A percentile compares a stretch with the other conserved stretches of the same genome.
Evolutionary conservation across 78 protist species (phyloP).

Genomic region (Reticulomyxa filosa): DNA sequence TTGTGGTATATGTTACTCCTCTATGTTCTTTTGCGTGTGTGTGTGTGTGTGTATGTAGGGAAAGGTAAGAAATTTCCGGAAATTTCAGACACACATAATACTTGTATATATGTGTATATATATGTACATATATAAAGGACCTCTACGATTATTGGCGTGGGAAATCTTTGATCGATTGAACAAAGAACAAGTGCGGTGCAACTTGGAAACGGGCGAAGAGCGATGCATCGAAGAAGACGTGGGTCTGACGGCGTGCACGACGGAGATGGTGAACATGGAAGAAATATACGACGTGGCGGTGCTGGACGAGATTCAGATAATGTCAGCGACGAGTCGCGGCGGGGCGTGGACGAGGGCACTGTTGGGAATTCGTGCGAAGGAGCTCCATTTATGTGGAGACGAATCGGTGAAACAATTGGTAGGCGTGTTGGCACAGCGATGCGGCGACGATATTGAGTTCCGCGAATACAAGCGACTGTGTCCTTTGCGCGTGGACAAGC

Average conservation of each 20-base stretch:
- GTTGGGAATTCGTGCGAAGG: background rate
- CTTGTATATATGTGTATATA: background rate
- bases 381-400: background rate
- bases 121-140: background rate
- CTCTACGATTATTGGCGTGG: constrained; percentile 9
- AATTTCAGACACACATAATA: too few species aligned
- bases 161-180: background rate
- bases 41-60: too few species aligned
- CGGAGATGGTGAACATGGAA: background rate
- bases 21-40: too few species aligned
- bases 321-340: background rate
- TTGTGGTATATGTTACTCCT: too few species aligned
- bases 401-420: background rate
- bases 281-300: background rate
- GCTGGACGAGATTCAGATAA: constrained; percentile 7
- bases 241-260: background rate
- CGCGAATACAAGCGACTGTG: background rate
- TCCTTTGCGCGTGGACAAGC: background rate
- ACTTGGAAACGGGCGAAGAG: background rate
- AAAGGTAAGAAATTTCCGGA: too few species aligned
- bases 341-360: constrained; percentile 13
- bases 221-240: background rate
- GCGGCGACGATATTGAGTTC: background rate
- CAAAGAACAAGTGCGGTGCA: constrained; percentile 1
- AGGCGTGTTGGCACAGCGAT: background rate